Evolutionary conservation across 495 filamentous ascomycete species (phyloP).

Genomic region (Hyaloscypha finlandica): DNA sequence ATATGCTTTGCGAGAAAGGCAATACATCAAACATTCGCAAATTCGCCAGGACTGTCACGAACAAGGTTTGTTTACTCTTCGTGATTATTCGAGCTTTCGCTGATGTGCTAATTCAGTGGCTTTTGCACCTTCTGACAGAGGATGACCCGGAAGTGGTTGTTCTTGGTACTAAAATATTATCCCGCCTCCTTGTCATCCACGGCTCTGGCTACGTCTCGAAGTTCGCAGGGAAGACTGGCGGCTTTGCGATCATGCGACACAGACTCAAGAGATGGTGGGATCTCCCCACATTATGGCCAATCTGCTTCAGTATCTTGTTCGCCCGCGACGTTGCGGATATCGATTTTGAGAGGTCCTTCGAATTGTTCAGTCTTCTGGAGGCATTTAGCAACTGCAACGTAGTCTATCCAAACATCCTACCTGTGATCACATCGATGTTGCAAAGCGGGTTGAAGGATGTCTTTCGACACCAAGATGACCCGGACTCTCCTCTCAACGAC

Average conservation of each 20-base stretch:
- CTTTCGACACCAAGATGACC: conserved; percentile 60
- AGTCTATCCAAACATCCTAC: conserved; percentile 74
- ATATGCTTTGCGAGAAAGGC: conserved; percentile 73
- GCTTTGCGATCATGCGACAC: conserved; percentile 80
- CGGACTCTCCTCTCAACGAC: conserved; percentile 47
- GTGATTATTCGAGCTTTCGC: conserved; percentile 26
- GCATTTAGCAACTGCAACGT: conserved; percentile 68
- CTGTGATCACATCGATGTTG: conserved; percentile 86
- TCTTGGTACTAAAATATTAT: conserved; percentile 79
- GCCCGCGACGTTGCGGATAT: conserved; percentile 75
- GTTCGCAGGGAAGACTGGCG: conserved; percentile 81
- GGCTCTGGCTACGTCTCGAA: conserved; percentile 79
- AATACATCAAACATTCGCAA: conserved; percentile 71
- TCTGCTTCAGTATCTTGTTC: conserved; percentile 88
- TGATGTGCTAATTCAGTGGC: conserved; percentile 68
- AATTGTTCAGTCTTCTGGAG: conserved; percentile 70
- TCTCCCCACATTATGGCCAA: conserved; percentile 79
- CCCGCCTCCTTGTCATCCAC: conserved; percentile 79
- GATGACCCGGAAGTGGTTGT: conserved; percentile 81
- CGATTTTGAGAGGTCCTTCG: conserved; percentile 71
- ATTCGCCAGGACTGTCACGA: conserved; percentile 93
- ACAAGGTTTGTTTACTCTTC: conserved; percentile 67
- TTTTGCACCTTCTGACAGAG: conserved; percentile 89
- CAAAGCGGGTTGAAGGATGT: conserved; percentile 73
- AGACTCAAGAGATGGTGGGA: conserved; percentile 89